A percentile compares a stretch with the other conserved stretches of the same genome.
These are phyloP conservation scores for Astrothelium subdiscretum DNA, from an alignment of 495 filamentous ascomycete genomes.

Conservation along the genomic window DNA sequence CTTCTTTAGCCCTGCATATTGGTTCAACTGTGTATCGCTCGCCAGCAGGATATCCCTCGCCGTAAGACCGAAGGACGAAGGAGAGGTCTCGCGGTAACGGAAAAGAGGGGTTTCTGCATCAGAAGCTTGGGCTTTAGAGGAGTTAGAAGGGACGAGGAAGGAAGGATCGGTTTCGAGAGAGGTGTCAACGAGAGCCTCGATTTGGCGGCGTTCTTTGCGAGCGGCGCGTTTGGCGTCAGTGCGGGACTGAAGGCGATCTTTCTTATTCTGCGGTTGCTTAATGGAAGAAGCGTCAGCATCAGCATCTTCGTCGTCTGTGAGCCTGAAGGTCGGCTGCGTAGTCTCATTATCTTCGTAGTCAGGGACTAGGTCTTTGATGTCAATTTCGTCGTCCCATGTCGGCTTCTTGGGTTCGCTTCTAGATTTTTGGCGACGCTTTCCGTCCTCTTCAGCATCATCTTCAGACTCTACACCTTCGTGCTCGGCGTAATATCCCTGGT, in stretches of 20 bases:
- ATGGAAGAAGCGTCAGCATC: conserved; percentile 11
- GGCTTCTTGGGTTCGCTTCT: conserved; percentile 73
- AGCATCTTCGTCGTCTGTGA: conserved; percentile 42
- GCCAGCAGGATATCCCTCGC: conserved; percentile 87
- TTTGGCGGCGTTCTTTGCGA: conserved; percentile 64
- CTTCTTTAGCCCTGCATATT: conserved; percentile 89
- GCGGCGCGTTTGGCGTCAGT: conserved; percentile 58
- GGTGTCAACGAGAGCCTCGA: conserved; percentile 78
- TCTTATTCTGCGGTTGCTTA: conserved; percentile 27
- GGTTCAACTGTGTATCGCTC: conserved; percentile 73
- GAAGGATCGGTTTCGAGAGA: conserved; percentile 54
- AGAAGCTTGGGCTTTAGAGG: conserved; percentile 26
- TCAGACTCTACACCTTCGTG: conserved; percentile 36
- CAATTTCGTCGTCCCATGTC: conserved; percentile 92
- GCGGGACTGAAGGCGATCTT: conserved; percentile 49
- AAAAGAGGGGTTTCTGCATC: conserved; percentile 51
- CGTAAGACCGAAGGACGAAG: conserved; percentile 77
- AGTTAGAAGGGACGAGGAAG: conserved; percentile 34
- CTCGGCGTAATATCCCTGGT: conserved; percentile 71
- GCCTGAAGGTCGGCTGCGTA: conserved; percentile 38
- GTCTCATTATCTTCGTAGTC: conserved; percentile 56
- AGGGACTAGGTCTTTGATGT: conserved; percentile 82
- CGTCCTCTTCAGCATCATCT: conserved; percentile 33
- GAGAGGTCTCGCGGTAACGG: conserved; percentile 89
- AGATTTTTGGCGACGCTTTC: conserved; percentile 46